Base-by-base conservation (phyloP, 345 rosid genomes). In the Populus pruinosa region DNA sequence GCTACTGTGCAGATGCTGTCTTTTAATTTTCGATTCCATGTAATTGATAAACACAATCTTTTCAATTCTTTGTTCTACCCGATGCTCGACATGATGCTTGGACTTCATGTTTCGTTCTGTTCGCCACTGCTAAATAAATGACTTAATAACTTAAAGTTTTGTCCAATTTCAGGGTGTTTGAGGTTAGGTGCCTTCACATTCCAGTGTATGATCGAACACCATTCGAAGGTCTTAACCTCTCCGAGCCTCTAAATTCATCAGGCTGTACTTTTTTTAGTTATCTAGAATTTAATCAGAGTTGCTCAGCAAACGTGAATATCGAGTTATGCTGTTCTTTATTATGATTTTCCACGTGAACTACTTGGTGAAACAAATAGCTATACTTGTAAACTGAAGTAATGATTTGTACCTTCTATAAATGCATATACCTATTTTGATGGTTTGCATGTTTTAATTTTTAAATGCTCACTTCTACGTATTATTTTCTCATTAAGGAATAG, bases 171-270 rank as follows among this genome's bases (percentile, higher is more conserved):
- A 95, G 99, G 87, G 91, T 83, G 61, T 93, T 95, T 85, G 87
- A 93, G 81, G 92, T 93, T 76, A 78, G 81, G 83, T 93, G 97
- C 85, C 88, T 95, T 77, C 99, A 93, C 80, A 83, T 95, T 86
- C 98, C 98, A 16, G 89, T 88, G 67, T 66, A 75, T 44, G 94
- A 93, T 80, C 87, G 90, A 77, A 95, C 94, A 39, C 90, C 97
- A 44, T 91, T 89, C 63, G 88, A 89, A 86, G 97, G 98, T 89
- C 41, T 61, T 29, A 16, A 33, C 12, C 71, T 68, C 16, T 68
- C 38, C 0, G 25, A n/a, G n/a, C 29, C n/a, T 17, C 33, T 20
- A 27, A 18, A 47, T 47, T 47, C 65, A 61, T n/a, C 0, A 23
- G 10, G 8, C 65, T 9, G 53, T 47, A 2, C 65, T 61, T 61